These are phyloP conservation scores for Leishmania amazonensis DNA, from an alignment of 208 protist species.

Conservation along the genomic window DNA sequence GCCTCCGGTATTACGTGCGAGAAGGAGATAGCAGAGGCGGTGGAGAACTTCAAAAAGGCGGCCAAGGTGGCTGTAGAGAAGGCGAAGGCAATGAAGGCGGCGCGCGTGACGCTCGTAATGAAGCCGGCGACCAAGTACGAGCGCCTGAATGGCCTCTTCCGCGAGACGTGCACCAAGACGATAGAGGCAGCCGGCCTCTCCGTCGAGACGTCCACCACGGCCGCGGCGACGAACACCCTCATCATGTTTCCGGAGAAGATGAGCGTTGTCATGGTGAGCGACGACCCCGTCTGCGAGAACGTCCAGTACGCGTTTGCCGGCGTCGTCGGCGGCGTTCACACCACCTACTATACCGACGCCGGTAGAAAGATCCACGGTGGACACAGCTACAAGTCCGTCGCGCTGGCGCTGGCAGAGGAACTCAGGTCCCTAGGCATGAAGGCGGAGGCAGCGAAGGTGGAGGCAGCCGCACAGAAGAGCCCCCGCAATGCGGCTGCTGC, in stretches of 20 bases:
- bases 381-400: constrained; percentile 79
- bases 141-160: constrained; percentile 71
- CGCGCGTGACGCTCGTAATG: constrained; percentile 69
- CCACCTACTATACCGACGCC: constrained; percentile 61
- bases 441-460: constrained; percentile 68
- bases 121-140: constrained; percentile 82
- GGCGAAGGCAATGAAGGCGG: constrained; percentile 60
- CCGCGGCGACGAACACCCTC: constrained; percentile 65
- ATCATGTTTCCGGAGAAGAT: constrained; percentile 74
- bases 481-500: constrained; percentile 45
- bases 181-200: constrained; percentile 66
- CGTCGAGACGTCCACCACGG: constrained; percentile 56
- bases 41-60: constrained; percentile 55
- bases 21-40: constrained; percentile 50
- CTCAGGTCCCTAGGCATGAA: constrained; percentile 68
- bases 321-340: constrained; percentile 60
- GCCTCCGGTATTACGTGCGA: constrained; percentile 64
- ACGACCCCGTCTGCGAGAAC: constrained; percentile 69
- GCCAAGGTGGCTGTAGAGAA: constrained; percentile 65
- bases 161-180: constrained; percentile 42
- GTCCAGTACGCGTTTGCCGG: constrained; percentile 76
- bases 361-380: constrained; percentile 67
- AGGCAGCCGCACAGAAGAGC: constrained; percentile 66
- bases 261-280: constrained; percentile 71
- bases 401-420: constrained; percentile 62